phyloP scores from a whole-genome alignment of 2,329 filamentous ascomycete species.

The Alternaria tenuissima region DNA sequence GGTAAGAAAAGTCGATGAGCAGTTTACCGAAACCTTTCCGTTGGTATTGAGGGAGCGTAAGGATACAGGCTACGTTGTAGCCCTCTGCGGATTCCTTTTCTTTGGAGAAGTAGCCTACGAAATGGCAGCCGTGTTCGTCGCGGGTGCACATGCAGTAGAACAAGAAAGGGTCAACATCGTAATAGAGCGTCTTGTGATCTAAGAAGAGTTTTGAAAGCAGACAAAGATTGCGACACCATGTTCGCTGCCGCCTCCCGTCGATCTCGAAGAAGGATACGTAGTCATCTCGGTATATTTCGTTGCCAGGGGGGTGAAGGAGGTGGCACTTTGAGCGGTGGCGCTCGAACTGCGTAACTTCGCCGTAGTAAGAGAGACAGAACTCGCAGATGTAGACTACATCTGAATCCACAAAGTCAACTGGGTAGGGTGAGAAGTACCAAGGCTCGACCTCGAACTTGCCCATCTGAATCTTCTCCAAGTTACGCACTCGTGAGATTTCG shows the following conservation, averaged over 20 bases:
- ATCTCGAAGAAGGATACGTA: slow-evolving; percentile 97
- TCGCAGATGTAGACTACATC: slow-evolving; percentile 97
- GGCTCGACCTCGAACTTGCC: slow-evolving; percentile 91
- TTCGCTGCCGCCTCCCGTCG: slow-evolving; percentile 89
- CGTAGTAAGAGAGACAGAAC: slow-evolving; percentile 93
- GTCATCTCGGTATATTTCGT: slow-evolving; percentile 97
- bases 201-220: slow-evolving; percentile 95
- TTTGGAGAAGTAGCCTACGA: slow-evolving; percentile 99
- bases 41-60: slow-evolving; percentile 96
- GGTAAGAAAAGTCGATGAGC: slow-evolving; percentile 96
- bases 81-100: slow-evolving; percentile 97
- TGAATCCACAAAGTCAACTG: slow-evolving; percentile 83
- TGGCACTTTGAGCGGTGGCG: slow-evolving; percentile 91
- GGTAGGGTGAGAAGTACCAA: slow-evolving; percentile 99
- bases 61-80: slow-evolving; percentile 97
- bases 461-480: slow-evolving; percentile 93
- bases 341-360: slow-evolving; percentile 79
- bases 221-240: slow-evolving; percentile 96
- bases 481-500: slow-evolving; percentile 94
- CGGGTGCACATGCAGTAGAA: slow-evolving; percentile 98
- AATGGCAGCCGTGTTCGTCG: slow-evolving; percentile 87
- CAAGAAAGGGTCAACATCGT: slow-evolving; percentile 98
- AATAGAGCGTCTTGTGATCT: slow-evolving; percentile 97
- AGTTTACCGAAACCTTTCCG: slow-evolving; percentile 92
- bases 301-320: slow-evolving; percentile 90